Conservation (phyloP, 805 yeast genomes). For the Yamadazyma laniorum region DNA sequence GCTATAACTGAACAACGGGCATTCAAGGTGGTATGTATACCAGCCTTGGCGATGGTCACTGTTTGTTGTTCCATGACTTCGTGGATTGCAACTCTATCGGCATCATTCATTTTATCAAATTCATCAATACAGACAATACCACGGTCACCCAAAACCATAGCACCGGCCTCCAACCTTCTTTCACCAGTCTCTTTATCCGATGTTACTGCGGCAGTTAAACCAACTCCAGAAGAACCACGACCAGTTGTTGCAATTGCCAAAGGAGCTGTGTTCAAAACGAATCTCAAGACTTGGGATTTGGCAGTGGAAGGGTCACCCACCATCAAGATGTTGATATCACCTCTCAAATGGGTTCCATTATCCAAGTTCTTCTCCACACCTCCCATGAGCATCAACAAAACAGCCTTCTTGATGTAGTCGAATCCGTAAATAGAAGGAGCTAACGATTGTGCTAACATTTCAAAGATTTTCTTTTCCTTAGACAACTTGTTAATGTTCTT, state of each 20-base stretch:
- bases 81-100: slow-evolving; percentile 96
- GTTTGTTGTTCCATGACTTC: slow-evolving; percentile 99
- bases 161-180: slow-evolving; percentile 95
- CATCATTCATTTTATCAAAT: slow-evolving; percentile 96
- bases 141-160: slow-evolving; percentile 97
- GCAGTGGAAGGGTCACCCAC: slow-evolving; percentile 99
- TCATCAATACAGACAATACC: slow-evolving; percentile 98
- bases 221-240: slow-evolving; percentile 99
- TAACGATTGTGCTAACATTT: slow-evolving; percentile 74
- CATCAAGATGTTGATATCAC: slow-evolving; percentile 93
- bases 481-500: slow-evolving; percentile 81
- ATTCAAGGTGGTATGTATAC: slow-evolving; percentile 92
- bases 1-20: slow-evolving; percentile 97
- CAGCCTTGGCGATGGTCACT: slow-evolving; percentile 96
- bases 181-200: slow-evolving; percentile 97
- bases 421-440: slow-evolving; percentile 97
- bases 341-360: slow-evolving; percentile 95
- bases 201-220: slow-evolving; percentile 98
- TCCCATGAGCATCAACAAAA: slow-evolving; percentile 84
- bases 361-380: slow-evolving; percentile 92
- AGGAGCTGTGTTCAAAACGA: slow-evolving; percentile 91
- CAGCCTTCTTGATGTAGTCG: slow-evolving; percentile 87
- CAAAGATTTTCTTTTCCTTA: slow-evolving; percentile 69
- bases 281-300: slow-evolving; percentile 90
- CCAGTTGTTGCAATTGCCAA: slow-evolving; percentile 98